Evolutionary conservation across 805 yeast genomes (phyloP).

Genomic region (Lipomyces spencermartinsiae): DNA sequence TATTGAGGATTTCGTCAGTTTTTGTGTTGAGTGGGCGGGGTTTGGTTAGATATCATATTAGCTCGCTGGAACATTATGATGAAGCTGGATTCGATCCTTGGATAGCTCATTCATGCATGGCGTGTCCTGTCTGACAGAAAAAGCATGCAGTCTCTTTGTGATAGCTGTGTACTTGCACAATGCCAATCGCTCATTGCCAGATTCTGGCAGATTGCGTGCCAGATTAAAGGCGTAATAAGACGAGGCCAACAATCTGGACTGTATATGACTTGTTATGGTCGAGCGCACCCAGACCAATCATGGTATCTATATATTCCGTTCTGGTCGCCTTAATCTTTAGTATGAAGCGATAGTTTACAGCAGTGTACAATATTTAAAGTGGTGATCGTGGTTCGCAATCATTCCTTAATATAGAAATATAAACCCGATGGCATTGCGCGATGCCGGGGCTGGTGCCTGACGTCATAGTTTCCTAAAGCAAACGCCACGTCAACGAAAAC

Average conservation of each 20-base stretch:
- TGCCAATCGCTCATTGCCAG: neutral
- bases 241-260: no score
- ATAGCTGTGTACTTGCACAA: neutral
- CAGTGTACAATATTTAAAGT: no score
- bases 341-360: no score
- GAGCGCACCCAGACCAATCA: no score
- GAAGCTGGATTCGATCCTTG: neutral
- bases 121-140: neutral
- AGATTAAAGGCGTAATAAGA: no score
- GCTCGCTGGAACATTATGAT: neutral
- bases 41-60: constrained; percentile 62
- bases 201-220: no score
- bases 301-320: neutral
- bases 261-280: neutral
- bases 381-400: no score
- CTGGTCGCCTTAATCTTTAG: neutral
- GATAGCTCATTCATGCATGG: neutral
- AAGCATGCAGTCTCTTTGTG: neutral
- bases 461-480: no score
- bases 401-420: neutral
- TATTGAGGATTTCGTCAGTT: constrained; percentile 51
- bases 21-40: constrained; percentile 95
- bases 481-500: no score
- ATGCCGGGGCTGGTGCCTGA: no score
- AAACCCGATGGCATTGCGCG: no score